A percentile compares a stretch with the other conserved stretches of the same genome.
phyloP scores from a whole-genome alignment of 495 filamentous ascomycete genomes.

The Trichocladium uniseriatum region DNA sequence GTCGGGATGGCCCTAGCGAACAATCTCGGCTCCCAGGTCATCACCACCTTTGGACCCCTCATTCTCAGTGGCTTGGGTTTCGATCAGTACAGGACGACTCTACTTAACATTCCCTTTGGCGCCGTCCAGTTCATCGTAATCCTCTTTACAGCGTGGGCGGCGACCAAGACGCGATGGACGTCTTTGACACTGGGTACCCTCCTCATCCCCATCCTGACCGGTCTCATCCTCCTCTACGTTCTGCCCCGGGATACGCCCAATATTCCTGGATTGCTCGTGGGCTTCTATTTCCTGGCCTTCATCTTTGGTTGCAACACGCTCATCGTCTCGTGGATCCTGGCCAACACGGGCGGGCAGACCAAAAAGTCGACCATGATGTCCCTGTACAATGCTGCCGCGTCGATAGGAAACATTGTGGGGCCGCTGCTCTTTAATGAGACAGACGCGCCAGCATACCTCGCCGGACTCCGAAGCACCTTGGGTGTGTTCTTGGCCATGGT shows the following conservation, averaged over 20 bases:
- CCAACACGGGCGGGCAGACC: slow-evolving; percentile 62
- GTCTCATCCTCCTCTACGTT: slow-evolving; percentile 47
- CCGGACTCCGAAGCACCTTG: slow-evolving; percentile 46
- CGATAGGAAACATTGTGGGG: slow-evolving; percentile 58
- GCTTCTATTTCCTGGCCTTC: slow-evolving; percentile 55
- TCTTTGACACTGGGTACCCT: slow-evolving; percentile 39
- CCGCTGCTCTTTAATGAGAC: slow-evolving; percentile 53
- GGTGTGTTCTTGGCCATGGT: slow-evolving; percentile 48
- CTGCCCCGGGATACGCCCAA: slow-evolving; percentile 35
- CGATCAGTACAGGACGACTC: slow-evolving; percentile 48
- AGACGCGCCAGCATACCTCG: slow-evolving; percentile 52
- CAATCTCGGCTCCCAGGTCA: slow-evolving; percentile 53
- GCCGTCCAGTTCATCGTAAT: slow-evolving; percentile 48
- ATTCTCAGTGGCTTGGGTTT: slow-evolving; percentile 53
- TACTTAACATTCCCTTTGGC: slow-evolving; percentile 58
- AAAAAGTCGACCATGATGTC: slow-evolving; percentile 54
- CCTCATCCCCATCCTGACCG: slow-evolving; percentile 47
- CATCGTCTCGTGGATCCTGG: slow-evolving; percentile 40
- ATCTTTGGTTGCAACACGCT: slow-evolving; percentile 46
- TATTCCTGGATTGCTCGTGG: slow-evolving; percentile 40
- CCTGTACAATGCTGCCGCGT: slow-evolving; percentile 52
- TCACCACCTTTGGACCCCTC: slow-evolving; percentile 51
- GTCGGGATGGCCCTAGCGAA: slow-evolving; percentile 46
- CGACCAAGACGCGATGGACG: slow-evolving; percentile 43
- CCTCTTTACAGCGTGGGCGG: slow-evolving; percentile 46